Evolutionary conservation across 2,329 filamentous ascomycete genomes (phyloP).

Genomic region (Verruconis gallopava): DNA sequence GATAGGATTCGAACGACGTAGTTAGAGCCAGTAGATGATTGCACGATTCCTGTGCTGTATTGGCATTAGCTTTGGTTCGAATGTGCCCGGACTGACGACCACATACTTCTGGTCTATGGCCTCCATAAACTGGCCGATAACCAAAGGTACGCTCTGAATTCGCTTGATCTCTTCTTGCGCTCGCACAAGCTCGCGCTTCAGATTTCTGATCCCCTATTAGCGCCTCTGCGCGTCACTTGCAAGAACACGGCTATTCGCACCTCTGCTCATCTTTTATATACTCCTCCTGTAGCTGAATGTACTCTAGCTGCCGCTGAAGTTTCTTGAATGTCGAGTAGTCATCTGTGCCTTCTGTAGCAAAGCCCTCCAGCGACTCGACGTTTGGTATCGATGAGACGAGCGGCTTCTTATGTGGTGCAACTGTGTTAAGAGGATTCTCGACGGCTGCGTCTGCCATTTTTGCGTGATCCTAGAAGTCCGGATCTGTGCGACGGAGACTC

Average conservation of each 20-base stretch:
- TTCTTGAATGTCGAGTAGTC: constrained; percentile 95
- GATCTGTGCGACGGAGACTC: not conserved
- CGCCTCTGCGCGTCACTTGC: not conserved
- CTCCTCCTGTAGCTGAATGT: constrained; percentile 80
- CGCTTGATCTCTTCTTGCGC: constrained; percentile 99
- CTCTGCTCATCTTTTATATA: constrained; percentile 99
- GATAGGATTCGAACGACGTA: constrained; percentile 98
- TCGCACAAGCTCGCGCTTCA: constrained; percentile 93
- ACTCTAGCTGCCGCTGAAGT: constrained; percentile 92
- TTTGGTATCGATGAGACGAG: constrained; percentile 70
- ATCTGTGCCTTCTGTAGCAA: constrained; percentile 68
- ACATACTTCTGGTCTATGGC: constrained; percentile 95
- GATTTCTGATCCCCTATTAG: constrained; percentile 45
- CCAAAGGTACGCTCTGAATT: constrained; percentile 93
- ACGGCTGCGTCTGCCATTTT: constrained; percentile 77
- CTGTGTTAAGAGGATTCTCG: constrained; percentile 63
- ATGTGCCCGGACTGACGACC: too few species aligned
- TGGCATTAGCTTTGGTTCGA: too few species aligned
- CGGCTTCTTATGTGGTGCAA: constrained; percentile 69
- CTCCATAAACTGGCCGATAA: constrained; percentile 99
- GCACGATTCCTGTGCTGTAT: constrained; percentile 91
- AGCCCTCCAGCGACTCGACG: constrained; percentile 79
- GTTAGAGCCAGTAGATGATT: constrained; percentile 96
- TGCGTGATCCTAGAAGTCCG: not conserved
- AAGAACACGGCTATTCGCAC: constrained; percentile 28